phyloP scores from a whole-genome alignment of 768 basidiomycete genomes.

The Boletus rubroflammeus region DNA sequence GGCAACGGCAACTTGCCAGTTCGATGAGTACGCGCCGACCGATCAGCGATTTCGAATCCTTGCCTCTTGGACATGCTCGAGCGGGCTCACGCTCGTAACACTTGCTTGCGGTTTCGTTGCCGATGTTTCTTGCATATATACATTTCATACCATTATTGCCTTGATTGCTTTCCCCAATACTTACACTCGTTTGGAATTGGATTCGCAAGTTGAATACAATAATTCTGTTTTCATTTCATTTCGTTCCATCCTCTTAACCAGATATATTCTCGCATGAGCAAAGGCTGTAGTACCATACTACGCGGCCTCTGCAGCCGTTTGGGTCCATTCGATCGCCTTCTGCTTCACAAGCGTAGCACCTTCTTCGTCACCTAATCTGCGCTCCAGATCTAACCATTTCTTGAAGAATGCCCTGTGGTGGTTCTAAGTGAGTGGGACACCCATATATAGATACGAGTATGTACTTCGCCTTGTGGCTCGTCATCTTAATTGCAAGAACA shows the following conservation, averaged over 20 bases:
- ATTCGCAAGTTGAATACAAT: conserved; percentile 40
- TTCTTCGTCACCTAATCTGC: conserved; percentile 80
- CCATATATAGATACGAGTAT: conserved; percentile 26
- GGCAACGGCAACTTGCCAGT: conserved; percentile 80
- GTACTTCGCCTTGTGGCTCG: conserved; percentile 93
- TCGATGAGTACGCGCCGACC: conserved; percentile 73
- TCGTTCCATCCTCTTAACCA: conserved; percentile 29
- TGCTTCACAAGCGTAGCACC: conserved; percentile 79
- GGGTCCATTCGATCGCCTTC: conserved; percentile 91
- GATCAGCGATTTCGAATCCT: conserved; percentile 68
- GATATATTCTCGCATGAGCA: conserved; percentile 36
- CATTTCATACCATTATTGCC: conserved; percentile 34
- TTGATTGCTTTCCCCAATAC: conserved; percentile 34
- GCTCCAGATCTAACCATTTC: conserved; percentile 92
- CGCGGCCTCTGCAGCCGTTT: conserved; percentile 40
- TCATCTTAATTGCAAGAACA: conserved; percentile 80
- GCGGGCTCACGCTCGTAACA: conserved; percentile 53
- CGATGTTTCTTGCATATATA: conserved; percentile 33
- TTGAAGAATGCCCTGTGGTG: conserved; percentile 84
- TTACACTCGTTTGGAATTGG: conserved; percentile 64
- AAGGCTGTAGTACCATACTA: conserved; percentile 17
- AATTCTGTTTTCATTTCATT: conserved; percentile 35
- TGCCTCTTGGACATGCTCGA: conserved; percentile 52
- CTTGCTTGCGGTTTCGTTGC: conserved; percentile 8
- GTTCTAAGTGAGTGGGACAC: conserved; percentile 10